Conservation (phyloP, 2,329 filamentous ascomycete species). For the Microcyclospora pomicola region DNA sequence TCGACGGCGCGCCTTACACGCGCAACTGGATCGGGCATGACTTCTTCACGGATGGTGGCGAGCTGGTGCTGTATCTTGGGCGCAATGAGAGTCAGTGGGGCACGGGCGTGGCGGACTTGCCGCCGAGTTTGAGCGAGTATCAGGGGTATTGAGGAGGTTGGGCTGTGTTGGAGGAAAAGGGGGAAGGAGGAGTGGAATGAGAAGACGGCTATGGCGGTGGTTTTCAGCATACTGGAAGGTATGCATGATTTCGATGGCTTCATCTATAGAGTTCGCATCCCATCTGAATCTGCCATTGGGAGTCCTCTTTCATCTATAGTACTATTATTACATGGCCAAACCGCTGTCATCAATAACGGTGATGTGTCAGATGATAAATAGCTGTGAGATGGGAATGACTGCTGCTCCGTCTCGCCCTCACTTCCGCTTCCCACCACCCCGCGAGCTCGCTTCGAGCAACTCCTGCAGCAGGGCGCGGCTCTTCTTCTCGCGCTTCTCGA, state of each 20-base stretch:
- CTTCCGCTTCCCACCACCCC: constrained; percentile 13
- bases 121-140: constrained; percentile 28
- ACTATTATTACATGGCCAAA: too few species aligned
- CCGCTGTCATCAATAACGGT: too few species aligned
- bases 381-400: too few species aligned
- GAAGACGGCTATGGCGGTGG: too few species aligned
- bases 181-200: not conserved
- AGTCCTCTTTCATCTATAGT: too few species aligned
- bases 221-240: too few species aligned
- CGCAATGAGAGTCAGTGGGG: constrained; percentile 33
- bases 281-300: too few species aligned
- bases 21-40: constrained; percentile 54
- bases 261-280: too few species aligned
- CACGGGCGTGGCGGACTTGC: constrained; percentile 31
- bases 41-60: constrained; percentile 50
- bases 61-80: constrained; percentile 46
- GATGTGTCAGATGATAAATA: too few species aligned
- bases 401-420: too few species aligned
- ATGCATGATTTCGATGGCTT: too few species aligned
- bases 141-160: constrained; percentile 3
- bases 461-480: constrained; percentile 32
- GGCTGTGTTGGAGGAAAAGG: not conserved
- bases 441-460: constrained; percentile 18
- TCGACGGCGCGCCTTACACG: constrained; percentile 51
- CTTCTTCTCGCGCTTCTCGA: constrained; percentile 45